A percentile compares a stretch with the other conserved stretches of the same genome.
Conservation (phyloP, 2,329 filamentous ascomycete species). For the Magnaporthales sp. region DNA sequence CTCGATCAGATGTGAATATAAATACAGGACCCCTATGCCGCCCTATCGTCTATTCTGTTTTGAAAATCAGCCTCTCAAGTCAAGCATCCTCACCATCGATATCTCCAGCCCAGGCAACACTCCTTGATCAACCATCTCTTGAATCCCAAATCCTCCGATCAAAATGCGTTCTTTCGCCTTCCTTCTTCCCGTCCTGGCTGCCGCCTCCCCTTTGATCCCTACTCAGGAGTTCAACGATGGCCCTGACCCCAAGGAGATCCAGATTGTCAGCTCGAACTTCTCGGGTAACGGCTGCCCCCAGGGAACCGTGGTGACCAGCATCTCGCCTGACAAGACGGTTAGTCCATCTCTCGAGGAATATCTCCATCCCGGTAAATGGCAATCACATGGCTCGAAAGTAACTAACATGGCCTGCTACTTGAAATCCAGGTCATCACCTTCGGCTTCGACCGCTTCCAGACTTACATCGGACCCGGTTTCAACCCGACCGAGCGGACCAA, state of each 20-base stretch:
- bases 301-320: conserved; percentile 30
- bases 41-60: conserved; percentile 10
- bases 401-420: neutral
- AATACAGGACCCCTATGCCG: conserved; percentile 12
- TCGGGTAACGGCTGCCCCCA: conserved; percentile 36
- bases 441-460: conserved; percentile 37
- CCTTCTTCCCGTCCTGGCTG: conserved; percentile 26
- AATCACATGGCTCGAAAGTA: neutral
- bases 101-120: neutral
- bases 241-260: conserved; percentile 31
- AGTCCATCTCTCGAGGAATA: conserved; percentile 8
- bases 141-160: conserved; percentile 3
- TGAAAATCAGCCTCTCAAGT: conserved; percentile 1
- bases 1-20: conserved; percentile 14
- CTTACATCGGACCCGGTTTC: conserved; percentile 35
- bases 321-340: conserved; percentile 32
- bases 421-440: conserved; percentile 31
- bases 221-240: conserved; percentile 19
- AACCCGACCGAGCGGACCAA: conserved; percentile 27
- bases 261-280: conserved; percentile 28
- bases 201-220: conserved; percentile 23
- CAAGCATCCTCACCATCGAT: neutral
- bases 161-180: conserved; percentile 28
- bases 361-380: neutral
- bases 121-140: neutral